A percentile compares a stretch with the other conserved stretches of the same genome.
Evolutionary conservation across 148 eudicot species (phyloP).

Genomic region (Bassia scoparia): DNA sequence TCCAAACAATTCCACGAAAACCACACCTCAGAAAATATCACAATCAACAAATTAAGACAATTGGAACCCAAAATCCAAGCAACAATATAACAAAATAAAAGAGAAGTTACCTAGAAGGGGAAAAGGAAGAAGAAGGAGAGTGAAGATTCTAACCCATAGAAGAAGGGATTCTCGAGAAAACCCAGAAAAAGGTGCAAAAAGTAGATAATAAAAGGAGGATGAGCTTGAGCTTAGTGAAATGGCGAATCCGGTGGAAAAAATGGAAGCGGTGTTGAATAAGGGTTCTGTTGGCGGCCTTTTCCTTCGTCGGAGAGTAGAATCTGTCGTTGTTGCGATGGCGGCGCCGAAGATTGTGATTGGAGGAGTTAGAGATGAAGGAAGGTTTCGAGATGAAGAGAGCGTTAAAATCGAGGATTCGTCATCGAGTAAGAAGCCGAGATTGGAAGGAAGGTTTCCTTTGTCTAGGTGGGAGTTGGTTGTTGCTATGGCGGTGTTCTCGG

Average conservation of each 20-base stretch:
- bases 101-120: constrained; percentile 39
- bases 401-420: constrained; percentile 60
- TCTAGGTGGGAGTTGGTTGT: constrained; percentile 54
- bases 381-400: constrained; percentile 45
- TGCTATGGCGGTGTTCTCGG: constrained; percentile 51
- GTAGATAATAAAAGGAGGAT: constrained; percentile 24
- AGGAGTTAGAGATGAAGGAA: constrained; percentile 30
- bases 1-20: too few relatives aligned
- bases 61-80: neutral
- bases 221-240: constrained; percentile 35
- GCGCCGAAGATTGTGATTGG: constrained; percentile 55
- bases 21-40: too few relatives aligned
- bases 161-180: constrained; percentile 34
- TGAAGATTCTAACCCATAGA: constrained; percentile 48
- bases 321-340: constrained; percentile 51
- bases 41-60: neutral
- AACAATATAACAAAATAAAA: neutral
- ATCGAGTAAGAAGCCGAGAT: constrained; percentile 50
- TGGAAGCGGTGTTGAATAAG: constrained; percentile 32
- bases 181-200: constrained; percentile 29
- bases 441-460: constrained; percentile 53
- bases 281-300: constrained; percentile 56
- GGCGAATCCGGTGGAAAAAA: constrained; percentile 40
- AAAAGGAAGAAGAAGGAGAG: constrained; percentile 35
- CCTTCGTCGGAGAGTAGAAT: constrained; percentile 62